Evolutionary conservation across 2,329 filamentous ascomycete genomes (phyloP).

Genomic region (Berkeleyomyces basicola): DNA sequence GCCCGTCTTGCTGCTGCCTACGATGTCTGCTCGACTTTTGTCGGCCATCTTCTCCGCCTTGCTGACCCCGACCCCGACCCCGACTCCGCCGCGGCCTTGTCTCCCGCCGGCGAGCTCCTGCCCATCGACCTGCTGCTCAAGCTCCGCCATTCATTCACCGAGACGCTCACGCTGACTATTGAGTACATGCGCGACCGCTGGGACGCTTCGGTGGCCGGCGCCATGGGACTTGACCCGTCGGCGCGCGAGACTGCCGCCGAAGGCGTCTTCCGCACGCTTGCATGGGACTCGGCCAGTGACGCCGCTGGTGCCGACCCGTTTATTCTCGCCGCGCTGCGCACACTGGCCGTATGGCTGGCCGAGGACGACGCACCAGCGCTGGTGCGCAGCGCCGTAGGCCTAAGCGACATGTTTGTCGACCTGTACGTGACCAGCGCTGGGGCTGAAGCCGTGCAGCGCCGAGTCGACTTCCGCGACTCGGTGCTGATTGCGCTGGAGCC

Average conservation of each 20-base stretch:
- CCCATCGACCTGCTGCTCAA: conserved; percentile 35
- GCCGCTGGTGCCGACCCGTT: conserved; percentile 37
- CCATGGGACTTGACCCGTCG: conserved; percentile 42
- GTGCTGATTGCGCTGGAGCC: conserved; percentile 44
- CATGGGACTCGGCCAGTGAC: conserved; percentile 40
- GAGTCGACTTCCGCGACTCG: conserved; percentile 38
- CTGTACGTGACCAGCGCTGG: conserved; percentile 30
- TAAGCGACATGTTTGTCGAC: conserved; percentile 48
- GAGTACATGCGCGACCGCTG: conserved; percentile 55
- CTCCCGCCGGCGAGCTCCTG: not conserved
- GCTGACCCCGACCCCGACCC: conserved; percentile 31
- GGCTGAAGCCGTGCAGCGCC: conserved; percentile 14
- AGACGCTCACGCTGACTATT: conserved; percentile 44
- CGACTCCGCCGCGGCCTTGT: conserved; percentile 2
- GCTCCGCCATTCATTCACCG: conserved; percentile 41
- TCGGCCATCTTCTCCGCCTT: conserved; percentile 38
- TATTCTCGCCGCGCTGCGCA: conserved; percentile 39
- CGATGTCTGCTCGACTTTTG: conserved; percentile 44
- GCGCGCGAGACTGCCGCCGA: conserved; percentile 30
- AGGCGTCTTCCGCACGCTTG: conserved; percentile 31
- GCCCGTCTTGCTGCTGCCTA: conserved; percentile 42
- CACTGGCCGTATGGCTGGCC: conserved; percentile 48
- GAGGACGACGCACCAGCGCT: conserved; percentile 48
- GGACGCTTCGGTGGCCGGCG: conserved; percentile 48
- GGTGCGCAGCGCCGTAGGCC: conserved; percentile 37